Evolutionary conservation across 1,284 basidiomycete species (phyloP).

Genomic region (Blastosporella zonata): DNA sequence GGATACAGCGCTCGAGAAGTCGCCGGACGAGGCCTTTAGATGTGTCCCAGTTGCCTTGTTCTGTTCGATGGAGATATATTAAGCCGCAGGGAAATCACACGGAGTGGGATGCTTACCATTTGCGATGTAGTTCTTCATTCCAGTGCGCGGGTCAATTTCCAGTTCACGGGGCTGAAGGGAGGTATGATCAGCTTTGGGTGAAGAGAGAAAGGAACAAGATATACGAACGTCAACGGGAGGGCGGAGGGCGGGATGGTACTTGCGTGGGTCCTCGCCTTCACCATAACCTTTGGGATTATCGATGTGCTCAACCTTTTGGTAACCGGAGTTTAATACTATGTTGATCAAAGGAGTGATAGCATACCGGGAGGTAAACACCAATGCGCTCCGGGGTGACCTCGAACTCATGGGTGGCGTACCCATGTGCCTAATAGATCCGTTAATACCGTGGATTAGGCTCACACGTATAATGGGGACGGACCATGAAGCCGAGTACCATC

Average conservation of each 20-base stretch:
- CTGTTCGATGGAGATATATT: slow-evolving; percentile 30
- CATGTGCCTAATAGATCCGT: slow-evolving; percentile 59
- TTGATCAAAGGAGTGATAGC: slow-evolving; percentile 1
- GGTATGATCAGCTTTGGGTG: background rate
- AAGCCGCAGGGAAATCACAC: too few species aligned
- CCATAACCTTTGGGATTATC: slow-evolving; percentile 86
- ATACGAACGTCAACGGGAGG: slow-evolving; percentile 62
- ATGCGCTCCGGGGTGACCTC: slow-evolving; percentile 88
- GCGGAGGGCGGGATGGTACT: slow-evolving; percentile 71
- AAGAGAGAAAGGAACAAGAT: background rate
- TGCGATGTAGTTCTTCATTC: slow-evolving; percentile 97
- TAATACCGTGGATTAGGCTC: background rate
- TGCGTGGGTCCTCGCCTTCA: slow-evolving; percentile 80
- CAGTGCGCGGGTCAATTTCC: slow-evolving; percentile 81
- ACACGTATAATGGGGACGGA: slow-evolving; percentile 24
- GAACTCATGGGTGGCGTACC: slow-evolving; percentile 84
- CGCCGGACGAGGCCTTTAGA: slow-evolving; percentile 81
- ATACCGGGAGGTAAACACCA: slow-evolving; percentile 82
- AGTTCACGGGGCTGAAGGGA: slow-evolving; percentile 67
- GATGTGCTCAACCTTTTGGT: slow-evolving; percentile 79
- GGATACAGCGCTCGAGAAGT: slow-evolving; percentile 72
- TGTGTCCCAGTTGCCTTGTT: slow-evolving; percentile 82
- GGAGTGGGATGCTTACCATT: slow-evolving; percentile 49
- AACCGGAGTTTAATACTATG: background rate
- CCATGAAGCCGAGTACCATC: slow-evolving; percentile 87